A percentile compares a stretch with the other conserved stretches of the same genome.
Evolutionary conservation across 2,329 filamentous ascomycete genomes (phyloP).

Genomic region (Exophiala calicioides): DNA sequence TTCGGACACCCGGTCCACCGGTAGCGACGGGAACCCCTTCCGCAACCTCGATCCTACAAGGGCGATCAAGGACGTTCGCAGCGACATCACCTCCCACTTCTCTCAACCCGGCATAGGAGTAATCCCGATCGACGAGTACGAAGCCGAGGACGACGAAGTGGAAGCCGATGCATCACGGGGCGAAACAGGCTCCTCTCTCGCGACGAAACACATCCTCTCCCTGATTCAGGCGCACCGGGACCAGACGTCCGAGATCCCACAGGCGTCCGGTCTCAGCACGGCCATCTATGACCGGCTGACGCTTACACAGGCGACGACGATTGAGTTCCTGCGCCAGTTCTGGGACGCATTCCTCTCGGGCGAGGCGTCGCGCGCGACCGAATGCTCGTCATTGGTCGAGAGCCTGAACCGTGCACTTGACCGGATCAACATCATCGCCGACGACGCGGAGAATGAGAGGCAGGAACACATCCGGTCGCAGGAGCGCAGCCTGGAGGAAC

Average conservation of each 20-base stretch:
- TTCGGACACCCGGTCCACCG: constrained; percentile 49
- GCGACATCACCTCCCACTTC: constrained; percentile 23
- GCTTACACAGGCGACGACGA: constrained; percentile 85
- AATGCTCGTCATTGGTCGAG: constrained; percentile 79
- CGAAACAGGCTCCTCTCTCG: constrained; percentile 68
- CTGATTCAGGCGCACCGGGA: constrained; percentile 60
- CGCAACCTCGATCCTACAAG: constrained; percentile 26
- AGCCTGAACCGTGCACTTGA: constrained; percentile 75
- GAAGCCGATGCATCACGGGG: constrained; percentile 54
- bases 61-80: constrained; percentile 25
- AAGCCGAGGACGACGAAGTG: constrained; percentile 25
- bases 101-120: constrained; percentile 26
- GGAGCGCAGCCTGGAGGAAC: constrained; percentile 69
- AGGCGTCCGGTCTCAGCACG: constrained; percentile 50
- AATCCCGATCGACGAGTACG: constrained; percentile 26
- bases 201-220: constrained; percentile 58
- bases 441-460: constrained; percentile 75
- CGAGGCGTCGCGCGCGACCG: constrained; percentile 74
- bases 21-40: constrained; percentile 32
- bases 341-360: constrained; percentile 91
- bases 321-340: constrained; percentile 96
- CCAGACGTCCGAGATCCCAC: constrained; percentile 42
- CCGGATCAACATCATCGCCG: constrained; percentile 77
- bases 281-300: constrained; percentile 62
- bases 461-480: constrained; percentile 65